Evolutionary conservation across 208 protist species (phyloP).

Genomic region (Acanthamoeba divionensis): DNA sequence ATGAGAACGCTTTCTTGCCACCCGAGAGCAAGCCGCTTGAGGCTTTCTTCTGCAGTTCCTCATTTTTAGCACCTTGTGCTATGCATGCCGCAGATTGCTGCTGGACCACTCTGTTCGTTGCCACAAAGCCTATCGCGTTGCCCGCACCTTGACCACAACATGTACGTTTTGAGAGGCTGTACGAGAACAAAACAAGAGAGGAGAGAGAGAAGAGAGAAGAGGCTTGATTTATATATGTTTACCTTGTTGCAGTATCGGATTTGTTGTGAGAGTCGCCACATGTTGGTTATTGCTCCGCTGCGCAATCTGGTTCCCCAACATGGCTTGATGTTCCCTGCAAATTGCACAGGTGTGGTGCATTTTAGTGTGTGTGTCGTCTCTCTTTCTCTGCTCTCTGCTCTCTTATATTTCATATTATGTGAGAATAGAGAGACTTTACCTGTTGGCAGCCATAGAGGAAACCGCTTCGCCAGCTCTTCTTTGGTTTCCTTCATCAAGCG

Average conservation of each 20-base stretch:
- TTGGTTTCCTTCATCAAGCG: slow-evolving; percentile 3
- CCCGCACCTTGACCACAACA: background rate
- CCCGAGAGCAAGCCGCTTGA: no score
- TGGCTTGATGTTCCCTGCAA: slow-evolving; percentile 22
- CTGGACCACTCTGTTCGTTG: slow-evolving; percentile 1
- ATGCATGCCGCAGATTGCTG: background rate
- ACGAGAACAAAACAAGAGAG: background rate
- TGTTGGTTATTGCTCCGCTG: background rate
- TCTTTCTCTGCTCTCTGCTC: no score
- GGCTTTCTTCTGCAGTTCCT: slow-evolving; percentile 43
- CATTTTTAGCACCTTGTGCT: background rate
- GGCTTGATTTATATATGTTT: background rate
- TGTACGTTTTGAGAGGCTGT: background rate
- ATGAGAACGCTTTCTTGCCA: no score
- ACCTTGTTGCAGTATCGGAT: background rate
- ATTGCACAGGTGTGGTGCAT: background rate
- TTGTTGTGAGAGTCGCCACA: background rate
- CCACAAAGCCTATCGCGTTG: background rate
- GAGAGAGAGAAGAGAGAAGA: background rate
- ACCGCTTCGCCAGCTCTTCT: background rate
- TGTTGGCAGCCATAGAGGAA: background rate
- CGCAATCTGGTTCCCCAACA: background rate
- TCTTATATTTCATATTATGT: no score
- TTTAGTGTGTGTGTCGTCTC: background rate
- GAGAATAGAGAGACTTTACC: background rate